Conservation (phyloP, 2,329 filamentous ascomycete genomes). For the Pezicula radicicola region DNA sequence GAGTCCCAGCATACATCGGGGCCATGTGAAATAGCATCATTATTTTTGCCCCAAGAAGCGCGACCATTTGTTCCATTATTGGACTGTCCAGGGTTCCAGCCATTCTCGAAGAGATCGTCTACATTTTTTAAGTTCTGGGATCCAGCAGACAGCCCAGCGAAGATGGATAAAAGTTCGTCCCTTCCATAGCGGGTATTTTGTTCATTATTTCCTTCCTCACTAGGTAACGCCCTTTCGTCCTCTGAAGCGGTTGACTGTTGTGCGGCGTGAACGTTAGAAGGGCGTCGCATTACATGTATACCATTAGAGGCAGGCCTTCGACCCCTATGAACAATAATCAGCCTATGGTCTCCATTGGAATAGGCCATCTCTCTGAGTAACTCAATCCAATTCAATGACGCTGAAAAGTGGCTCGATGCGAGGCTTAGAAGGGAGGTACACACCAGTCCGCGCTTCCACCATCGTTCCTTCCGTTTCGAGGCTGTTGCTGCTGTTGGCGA, state of each 20-base stretch:
- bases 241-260: background rate
- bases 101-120: slow-evolving; percentile 65
- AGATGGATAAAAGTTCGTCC: slow-evolving; percentile 70
- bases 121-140: slow-evolving; percentile 57
- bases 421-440: slow-evolving; percentile 31
- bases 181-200: slow-evolving; percentile 30
- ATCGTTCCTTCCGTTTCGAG: slow-evolving; percentile 55
- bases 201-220: slow-evolving; percentile 12
- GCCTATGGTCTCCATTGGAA: no score
- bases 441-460: slow-evolving; percentile 70
- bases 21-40: slow-evolving; percentile 74
- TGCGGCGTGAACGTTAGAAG: background rate
- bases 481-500: slow-evolving; percentile 39
- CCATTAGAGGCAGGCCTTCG: background rate
- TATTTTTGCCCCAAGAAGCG: slow-evolving; percentile 73
- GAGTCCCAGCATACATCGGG: slow-evolving; percentile 92
- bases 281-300: background rate
- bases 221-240: background rate
- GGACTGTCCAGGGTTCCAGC: slow-evolving; percentile 74
- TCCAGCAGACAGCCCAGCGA: slow-evolving; percentile 30
- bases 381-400: background rate
- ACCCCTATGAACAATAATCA: no score
- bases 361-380: background rate
- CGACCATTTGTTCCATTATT: slow-evolving; percentile 54
- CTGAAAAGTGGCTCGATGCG: background rate